A percentile compares a stretch with the other conserved stretches of the same genome.
phyloP scores from a whole-genome alignment of 2,329 filamentous ascomycete genomes.

The Xylaria sp. region DNA sequence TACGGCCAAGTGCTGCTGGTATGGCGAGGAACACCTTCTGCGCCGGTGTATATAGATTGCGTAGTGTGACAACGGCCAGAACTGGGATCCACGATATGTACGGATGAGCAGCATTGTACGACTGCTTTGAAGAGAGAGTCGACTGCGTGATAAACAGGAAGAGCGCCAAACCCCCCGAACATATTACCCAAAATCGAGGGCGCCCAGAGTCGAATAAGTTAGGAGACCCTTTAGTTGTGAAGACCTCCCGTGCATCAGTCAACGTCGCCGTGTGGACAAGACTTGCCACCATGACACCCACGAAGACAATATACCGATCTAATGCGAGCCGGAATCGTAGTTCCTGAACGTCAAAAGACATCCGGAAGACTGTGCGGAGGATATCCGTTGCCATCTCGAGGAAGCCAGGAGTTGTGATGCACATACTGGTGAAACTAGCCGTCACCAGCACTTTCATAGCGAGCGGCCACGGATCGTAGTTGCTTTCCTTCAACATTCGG shows the following conservation, averaged over 20 bases:
- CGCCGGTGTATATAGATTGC: constrained; percentile 59
- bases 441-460: constrained; percentile 61
- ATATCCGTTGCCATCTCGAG: constrained; percentile 56
- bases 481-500: constrained; percentile 54
- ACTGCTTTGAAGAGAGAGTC: constrained; percentile 47
- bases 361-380: constrained; percentile 56
- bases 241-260: constrained; percentile 38
- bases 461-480: constrained; percentile 57
- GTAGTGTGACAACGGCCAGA: constrained; percentile 61
- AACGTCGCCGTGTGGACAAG: constrained; percentile 51
- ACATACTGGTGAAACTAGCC: constrained; percentile 52
- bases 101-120: constrained; percentile 64
- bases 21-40: constrained; percentile 57
- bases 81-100: constrained; percentile 66
- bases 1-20: constrained; percentile 66
- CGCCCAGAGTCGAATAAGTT: constrained; percentile 25
- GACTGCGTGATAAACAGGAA: constrained; percentile 51
- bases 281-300: constrained; percentile 64
- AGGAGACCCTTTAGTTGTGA: constrained; percentile 34
- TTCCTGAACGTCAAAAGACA: constrained; percentile 61
- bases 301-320: constrained; percentile 66
- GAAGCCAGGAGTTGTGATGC: constrained; percentile 52
- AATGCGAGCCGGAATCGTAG: constrained; percentile 62
- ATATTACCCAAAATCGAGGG: constrained; percentile 34
- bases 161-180: constrained; percentile 45